Percentiles rank a stretch among this genome's conserved stretches.
Evolutionary conservation across 129 eudicot species (phyloP).

Genomic region (Lactuca saligna): DNA sequence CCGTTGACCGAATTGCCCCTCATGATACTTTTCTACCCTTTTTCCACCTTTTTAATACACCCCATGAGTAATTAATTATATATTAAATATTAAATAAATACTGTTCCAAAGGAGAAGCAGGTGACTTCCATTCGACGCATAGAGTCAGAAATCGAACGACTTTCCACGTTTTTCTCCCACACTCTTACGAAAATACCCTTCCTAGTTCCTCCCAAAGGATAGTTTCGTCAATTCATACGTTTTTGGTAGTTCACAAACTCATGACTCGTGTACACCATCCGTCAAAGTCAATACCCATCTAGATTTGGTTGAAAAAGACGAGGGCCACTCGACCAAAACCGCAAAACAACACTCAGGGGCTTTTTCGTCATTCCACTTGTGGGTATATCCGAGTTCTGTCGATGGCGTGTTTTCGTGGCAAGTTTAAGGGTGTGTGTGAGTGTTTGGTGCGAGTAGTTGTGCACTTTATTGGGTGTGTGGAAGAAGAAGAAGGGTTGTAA

Average conservation of each 20-base stretch:
- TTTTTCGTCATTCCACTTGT: conserved; percentile 5
- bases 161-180: conserved; percentile 50
- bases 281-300: conserved; percentile 42
- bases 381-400: conserved; percentile 22
- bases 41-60: neutral
- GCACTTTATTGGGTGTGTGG: conserved; percentile 43
- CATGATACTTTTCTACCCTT: conserved; percentile 8
- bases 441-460: conserved; percentile 55
- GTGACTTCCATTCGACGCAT: conserved; percentile 43
- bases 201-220: conserved; percentile 20
- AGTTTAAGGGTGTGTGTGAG: conserved; percentile 28
- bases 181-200: conserved; percentile 31
- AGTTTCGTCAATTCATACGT: conserved; percentile 21
- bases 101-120: conserved; percentile 1
- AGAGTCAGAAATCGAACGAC: conserved; percentile 39
- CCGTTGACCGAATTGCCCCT: conserved; percentile 24
- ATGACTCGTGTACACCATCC: conserved; percentile 36
- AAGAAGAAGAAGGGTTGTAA: conserved; percentile 10
- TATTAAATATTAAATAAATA: neutral
- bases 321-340: neutral
- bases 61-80: conserved; percentile 1
- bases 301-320: conserved; percentile 35
- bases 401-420: conserved; percentile 75
- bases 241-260: conserved; percentile 28
- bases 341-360: conserved; percentile 11